Conservation (phyloP, 352 stramenopile species). For the Phytophthora idaei region DNA sequence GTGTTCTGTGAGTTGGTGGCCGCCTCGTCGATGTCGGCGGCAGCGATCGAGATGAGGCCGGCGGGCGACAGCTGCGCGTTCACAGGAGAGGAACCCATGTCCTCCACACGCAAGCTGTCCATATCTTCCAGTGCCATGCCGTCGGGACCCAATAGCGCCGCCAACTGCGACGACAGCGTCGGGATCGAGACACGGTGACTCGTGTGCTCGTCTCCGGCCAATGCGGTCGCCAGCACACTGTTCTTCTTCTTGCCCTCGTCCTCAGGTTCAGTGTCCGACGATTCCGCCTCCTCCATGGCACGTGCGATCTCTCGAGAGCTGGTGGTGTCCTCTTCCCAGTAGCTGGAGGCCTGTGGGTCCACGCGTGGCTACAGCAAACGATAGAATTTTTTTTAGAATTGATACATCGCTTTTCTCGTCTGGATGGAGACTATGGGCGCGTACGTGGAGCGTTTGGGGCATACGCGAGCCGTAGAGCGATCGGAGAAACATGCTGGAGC, state of each 20-base stretch:
- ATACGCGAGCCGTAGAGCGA: constrained; percentile 80
- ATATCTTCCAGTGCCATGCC: constrained; percentile 54
- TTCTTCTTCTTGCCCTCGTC: constrained; percentile 60
- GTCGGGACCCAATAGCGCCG: constrained; percentile 46
- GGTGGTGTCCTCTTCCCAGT: constrained; percentile 82
- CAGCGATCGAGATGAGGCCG: constrained; percentile 84
- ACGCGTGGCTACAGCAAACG: constrained; percentile 53
- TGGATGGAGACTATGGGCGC: constrained; percentile 3
- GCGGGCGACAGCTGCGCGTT: constrained; percentile 70
- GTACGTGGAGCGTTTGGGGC: constrained; percentile 76
- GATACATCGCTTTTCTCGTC: background rate
- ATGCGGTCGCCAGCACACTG: constrained; percentile 31
- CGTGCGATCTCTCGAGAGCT: constrained; percentile 68
- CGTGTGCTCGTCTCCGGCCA: constrained; percentile 31
- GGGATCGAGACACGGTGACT: constrained; percentile 16
- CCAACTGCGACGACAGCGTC: constrained; percentile 34
- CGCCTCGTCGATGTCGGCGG: constrained; percentile 82
- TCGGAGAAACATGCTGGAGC: constrained; percentile 71
- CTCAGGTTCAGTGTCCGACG: constrained; percentile 30
- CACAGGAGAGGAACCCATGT: constrained; percentile 51
- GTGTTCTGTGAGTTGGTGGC: constrained; percentile 35
- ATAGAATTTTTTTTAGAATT: constrained; percentile 1
- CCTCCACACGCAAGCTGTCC: constrained; percentile 46
- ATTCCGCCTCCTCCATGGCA: constrained; percentile 65
- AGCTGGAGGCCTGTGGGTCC: constrained; percentile 69